Evolutionary conservation across 2,329 filamentous ascomycete species (phyloP).

Genomic region (Cercospora sp.): DNA sequence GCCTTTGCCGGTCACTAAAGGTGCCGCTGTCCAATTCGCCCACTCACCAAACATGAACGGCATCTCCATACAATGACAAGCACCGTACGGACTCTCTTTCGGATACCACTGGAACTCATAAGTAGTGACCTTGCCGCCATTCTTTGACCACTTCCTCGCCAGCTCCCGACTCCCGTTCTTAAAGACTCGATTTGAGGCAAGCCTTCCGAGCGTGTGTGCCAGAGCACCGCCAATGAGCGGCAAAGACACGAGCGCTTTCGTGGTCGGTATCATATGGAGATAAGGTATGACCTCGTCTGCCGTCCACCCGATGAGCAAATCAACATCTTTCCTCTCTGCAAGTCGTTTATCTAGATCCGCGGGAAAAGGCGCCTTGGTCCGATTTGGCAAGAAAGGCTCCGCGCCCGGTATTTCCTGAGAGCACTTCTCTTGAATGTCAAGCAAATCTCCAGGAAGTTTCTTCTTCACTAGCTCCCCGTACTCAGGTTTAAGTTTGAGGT

Average conservation of each 20-base stretch:
- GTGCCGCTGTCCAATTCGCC: neutral
- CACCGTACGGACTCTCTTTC: constrained; percentile 1
- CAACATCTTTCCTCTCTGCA: neutral
- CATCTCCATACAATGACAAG: constrained; percentile 13
- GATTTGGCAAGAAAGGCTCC: neutral
- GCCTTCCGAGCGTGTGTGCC: neutral
- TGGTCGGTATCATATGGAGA: neutral
- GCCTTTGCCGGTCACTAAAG: neutral
- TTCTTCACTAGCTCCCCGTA: constrained; percentile 1
- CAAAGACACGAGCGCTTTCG: neutral
- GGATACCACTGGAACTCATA: constrained; percentile 13
- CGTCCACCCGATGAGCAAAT: neutral
- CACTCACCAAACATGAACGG: constrained; percentile 10
- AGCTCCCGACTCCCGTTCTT: constrained; percentile 9
- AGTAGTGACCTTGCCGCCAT: neutral
- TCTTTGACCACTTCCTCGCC: neutral
- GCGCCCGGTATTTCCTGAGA: neutral
- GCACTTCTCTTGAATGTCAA: neutral
- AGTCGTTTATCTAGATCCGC: neutral
- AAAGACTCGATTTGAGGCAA: neutral
- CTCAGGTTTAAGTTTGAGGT: neutral
- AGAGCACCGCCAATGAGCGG: neutral
- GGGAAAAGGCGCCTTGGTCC: neutral
- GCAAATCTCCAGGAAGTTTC: neutral
- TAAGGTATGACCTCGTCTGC: constrained; percentile 1